Evolutionary conservation across 106 monocot species (phyloP).

Genomic region (Posidonia australis): DNA sequence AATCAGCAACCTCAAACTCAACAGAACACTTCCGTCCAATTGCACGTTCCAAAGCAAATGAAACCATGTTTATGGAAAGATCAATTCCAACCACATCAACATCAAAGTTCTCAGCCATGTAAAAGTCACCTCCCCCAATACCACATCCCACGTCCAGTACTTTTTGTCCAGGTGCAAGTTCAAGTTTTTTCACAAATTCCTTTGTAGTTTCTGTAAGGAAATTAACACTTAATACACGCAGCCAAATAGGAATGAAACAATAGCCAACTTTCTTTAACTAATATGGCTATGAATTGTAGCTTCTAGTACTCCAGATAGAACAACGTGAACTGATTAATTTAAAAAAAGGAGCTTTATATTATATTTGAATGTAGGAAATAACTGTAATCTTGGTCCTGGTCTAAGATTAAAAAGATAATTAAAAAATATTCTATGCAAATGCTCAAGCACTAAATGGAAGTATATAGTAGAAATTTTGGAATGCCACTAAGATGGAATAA

Average conservation of each 20-base stretch:
- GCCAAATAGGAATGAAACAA: not conserved
- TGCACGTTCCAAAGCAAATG: constrained; percentile 68
- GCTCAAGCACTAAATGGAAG: no score
- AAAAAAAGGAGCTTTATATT: no score
- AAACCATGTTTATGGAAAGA: constrained; percentile 74
- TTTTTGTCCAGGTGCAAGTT: constrained; percentile 50
- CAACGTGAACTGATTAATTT: no score
- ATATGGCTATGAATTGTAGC: no score
- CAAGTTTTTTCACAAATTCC: constrained; percentile 59
- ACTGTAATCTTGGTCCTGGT: no score
- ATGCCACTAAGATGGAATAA: no score
- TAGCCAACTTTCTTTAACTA: not conserved
- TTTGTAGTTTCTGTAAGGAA: constrained; percentile 48
- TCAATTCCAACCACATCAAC: constrained; percentile 65
- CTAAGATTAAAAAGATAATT: no score
- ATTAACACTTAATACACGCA: not conserved
- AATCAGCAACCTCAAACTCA: constrained; percentile 71
- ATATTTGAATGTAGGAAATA: no score
- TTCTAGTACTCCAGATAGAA: no score
- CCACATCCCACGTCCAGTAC: constrained; percentile 80
- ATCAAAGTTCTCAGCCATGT: constrained; percentile 73
- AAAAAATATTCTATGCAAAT: no score
- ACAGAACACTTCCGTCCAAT: constrained; percentile 70
- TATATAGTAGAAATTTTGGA: no score
- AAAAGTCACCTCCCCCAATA: constrained; percentile 76